A percentile compares a stretch with the other conserved stretches of the same genome.
phyloP scores from a whole-genome alignment of 192 early-diverging fungal species.

The Phlyctochytrium bullatum region DNA sequence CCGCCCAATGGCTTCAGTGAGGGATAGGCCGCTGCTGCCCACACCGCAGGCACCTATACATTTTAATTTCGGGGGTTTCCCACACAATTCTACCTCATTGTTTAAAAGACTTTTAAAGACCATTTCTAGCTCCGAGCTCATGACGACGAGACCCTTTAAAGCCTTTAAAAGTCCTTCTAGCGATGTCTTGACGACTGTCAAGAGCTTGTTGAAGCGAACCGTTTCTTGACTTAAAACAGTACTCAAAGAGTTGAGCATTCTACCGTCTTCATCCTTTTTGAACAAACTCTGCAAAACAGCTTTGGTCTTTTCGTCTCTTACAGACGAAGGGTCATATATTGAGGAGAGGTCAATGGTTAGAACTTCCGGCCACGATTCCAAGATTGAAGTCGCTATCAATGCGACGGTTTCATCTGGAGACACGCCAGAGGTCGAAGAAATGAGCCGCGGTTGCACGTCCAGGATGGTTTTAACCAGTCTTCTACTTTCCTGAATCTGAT shows the following conservation, averaged over 20 bases:
- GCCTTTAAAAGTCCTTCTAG: conserved; percentile 52
- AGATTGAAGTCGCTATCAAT: conserved; percentile 42
- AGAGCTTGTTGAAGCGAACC: conserved; percentile 54
- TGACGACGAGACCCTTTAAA: conserved; percentile 60
- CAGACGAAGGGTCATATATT: not conserved
- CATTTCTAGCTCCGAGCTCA: conserved; percentile 56
- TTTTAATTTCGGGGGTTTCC: conserved; percentile 5
- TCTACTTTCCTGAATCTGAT: conserved; percentile 56
- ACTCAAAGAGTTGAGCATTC: conserved; percentile 58
- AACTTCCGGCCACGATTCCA: conserved; percentile 46
- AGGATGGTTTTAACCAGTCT: conserved; percentile 51
- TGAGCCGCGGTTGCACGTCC: conserved; percentile 58
- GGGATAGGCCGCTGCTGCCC: conserved; percentile 53
- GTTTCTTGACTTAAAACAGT: conserved; percentile 55
- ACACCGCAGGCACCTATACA: conserved; percentile 45
- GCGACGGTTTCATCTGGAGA: conserved; percentile 53
- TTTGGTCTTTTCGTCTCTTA: not conserved
- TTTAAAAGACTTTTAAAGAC: conserved; percentile 57
- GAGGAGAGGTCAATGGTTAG: conserved; percentile 43
- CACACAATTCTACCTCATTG: conserved; percentile 43
- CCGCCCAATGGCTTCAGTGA: conserved; percentile 54
- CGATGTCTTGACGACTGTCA: conserved; percentile 40
- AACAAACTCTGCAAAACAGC: conserved; percentile 33
- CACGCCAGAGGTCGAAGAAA: conserved; percentile 33
- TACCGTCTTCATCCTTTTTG: conserved; percentile 46